Percentiles rank a stretch among this genome's conserved stretches.
phyloP scores from a whole-genome alignment of 805 yeast genomes.

The Zygoascus flipseniorum region DNA sequence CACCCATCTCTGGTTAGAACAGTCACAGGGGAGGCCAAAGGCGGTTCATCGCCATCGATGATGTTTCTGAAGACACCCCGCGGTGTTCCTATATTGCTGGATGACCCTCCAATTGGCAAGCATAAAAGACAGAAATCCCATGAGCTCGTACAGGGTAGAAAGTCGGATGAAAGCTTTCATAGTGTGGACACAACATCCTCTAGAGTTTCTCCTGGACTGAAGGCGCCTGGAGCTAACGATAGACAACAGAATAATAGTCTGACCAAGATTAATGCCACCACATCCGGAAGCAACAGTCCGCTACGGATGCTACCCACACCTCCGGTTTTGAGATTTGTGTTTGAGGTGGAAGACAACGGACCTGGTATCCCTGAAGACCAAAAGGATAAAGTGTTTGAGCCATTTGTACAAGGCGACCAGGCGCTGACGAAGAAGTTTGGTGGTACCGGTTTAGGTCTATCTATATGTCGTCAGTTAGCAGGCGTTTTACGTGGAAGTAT shows the following conservation, averaged over 20 bases:
- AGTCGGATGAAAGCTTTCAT: not conserved
- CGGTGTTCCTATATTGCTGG: not conserved
- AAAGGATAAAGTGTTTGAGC: conserved; percentile 83
- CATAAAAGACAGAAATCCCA: not conserved
- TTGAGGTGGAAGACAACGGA: conserved; percentile 82
- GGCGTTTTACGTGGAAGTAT: conserved; percentile 82
- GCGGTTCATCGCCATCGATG: not conserved
- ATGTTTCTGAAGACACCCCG: not conserved
- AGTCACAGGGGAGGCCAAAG: not conserved
- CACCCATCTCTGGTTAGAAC: too few relatives aligned
- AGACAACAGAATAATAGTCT: not conserved
- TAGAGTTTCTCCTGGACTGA: not conserved
- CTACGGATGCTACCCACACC: not conserved
- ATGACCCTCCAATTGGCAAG: not conserved
- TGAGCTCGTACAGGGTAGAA: not conserved
- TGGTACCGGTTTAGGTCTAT: conserved; percentile 90
- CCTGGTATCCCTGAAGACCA: conserved; percentile 80
- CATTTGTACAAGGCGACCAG: conserved; percentile 95
- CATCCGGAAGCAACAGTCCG: not conserved
- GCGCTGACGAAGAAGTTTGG: conserved; percentile 84
- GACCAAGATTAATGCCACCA: not conserved
- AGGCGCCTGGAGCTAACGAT: not conserved
- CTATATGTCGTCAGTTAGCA: conserved; percentile 83
- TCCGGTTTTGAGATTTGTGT: conserved; percentile 33
- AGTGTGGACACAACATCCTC: not conserved